These are phyloP conservation scores for Hemileia vastatrix DNA, from an alignment of 1,284 basidiomycete genomes.

Conservation along the genomic window DNA sequence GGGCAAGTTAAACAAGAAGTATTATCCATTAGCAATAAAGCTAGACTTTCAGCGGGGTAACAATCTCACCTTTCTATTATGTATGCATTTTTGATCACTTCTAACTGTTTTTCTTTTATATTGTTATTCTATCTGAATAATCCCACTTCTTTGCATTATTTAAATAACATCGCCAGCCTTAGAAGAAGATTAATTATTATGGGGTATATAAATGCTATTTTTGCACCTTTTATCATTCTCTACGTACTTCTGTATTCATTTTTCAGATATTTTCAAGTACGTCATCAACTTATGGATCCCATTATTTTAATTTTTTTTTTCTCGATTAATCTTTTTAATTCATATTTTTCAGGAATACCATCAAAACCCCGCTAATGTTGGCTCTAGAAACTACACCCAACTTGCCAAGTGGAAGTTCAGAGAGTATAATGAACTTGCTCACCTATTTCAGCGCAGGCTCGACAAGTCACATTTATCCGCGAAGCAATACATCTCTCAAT, in stretches of 20 bases:
- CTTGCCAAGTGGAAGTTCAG: slow-evolving; percentile 97
- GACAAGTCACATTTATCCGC: slow-evolving; percentile 79
- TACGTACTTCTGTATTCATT: slow-evolving; percentile 96
- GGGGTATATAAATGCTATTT: slow-evolving; percentile 85
- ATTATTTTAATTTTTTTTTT: neutral
- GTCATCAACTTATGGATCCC: neutral
- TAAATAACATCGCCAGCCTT: too few relatives aligned
- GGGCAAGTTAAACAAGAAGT: slow-evolving; percentile 85
- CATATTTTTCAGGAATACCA: slow-evolving; percentile 85
- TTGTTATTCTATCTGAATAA: neutral
- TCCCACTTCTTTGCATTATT: slow-evolving; percentile 11
- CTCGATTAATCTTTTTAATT: neutral
- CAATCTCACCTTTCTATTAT: slow-evolving; percentile 37
- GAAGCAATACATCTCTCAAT: slow-evolving; percentile 92
- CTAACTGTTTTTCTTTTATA: neutral
- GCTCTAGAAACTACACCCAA: slow-evolving; percentile 81
- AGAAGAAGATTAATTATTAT: slow-evolving; percentile 83
- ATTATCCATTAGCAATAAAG: slow-evolving; percentile 68
- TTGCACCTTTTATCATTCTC: slow-evolving; percentile 94
- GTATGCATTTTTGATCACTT: neutral
- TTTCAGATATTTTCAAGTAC: slow-evolving; percentile 87
- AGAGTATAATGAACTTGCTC: slow-evolving; percentile 96
- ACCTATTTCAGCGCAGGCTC: slow-evolving; percentile 75
- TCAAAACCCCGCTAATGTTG: slow-evolving; percentile 90
- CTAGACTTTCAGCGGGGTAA: slow-evolving; percentile 70